Evolutionary conservation across 768 basidiomycete species (phyloP).

Genomic region (Vararia minispora): DNA sequence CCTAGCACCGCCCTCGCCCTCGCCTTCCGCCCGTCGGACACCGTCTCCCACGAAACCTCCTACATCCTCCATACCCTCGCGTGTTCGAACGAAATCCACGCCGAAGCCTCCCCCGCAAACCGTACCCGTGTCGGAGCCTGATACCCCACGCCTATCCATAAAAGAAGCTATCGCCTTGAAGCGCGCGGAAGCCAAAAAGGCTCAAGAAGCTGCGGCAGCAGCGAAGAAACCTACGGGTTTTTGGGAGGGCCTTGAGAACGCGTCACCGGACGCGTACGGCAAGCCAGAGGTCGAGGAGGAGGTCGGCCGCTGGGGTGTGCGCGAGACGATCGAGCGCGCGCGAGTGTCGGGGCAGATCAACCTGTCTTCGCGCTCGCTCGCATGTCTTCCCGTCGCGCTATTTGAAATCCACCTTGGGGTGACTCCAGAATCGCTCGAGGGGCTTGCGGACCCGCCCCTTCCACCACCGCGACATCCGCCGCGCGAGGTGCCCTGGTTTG

Average conservation of each 20-base stretch:
- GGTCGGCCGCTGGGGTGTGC: conserved; percentile 54
- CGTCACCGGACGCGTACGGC: conserved; percentile 21
- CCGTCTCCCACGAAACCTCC: conserved; percentile 3
- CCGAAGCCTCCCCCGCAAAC: conserved; percentile 24
- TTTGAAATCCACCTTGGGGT: conserved; percentile 75
- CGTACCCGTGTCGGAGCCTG: conserved; percentile 14
- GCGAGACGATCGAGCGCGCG: conserved; percentile 69
- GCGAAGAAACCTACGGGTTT: conserved; percentile 22
- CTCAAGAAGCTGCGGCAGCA: conserved; percentile 15
- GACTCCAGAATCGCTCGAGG: conserved; percentile 58
- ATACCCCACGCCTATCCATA: conserved; percentile 26
- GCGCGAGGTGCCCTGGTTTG: conserved; percentile 56
- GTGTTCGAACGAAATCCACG: conserved; percentile 22
- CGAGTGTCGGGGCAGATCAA: conserved; percentile 75
- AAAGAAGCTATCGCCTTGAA: conserved; percentile 73
- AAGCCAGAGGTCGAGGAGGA: conserved; percentile 30
- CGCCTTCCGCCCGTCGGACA: neutral
- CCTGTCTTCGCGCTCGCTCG: conserved; percentile 59
- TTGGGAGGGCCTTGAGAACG: conserved; percentile 38
- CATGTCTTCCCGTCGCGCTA: conserved; percentile 63
- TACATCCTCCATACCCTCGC: conserved; percentile 1
- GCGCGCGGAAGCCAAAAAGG: conserved; percentile 69
- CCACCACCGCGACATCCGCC: conserved; percentile 21
- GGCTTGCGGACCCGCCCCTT: conserved; percentile 46
- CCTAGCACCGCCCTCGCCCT: neutral